phyloP scores from a whole-genome alignment of 1,284 basidiomycete species.

The Abortiporus biennis region DNA sequence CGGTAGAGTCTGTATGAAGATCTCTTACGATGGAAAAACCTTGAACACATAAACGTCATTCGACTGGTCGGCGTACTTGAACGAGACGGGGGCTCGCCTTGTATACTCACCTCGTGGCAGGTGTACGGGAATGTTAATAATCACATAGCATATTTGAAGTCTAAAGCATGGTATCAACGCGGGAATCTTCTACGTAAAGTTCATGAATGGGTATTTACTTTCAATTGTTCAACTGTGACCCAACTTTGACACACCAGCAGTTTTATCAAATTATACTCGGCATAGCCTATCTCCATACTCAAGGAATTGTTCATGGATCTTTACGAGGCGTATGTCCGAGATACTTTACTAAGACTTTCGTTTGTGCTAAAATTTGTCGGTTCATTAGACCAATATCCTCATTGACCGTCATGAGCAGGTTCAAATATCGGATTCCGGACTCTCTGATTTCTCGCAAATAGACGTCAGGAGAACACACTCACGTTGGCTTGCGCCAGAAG shows the following conservation, averaged over 20 bases:
- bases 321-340: slow-evolving; percentile 7
- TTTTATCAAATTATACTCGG: slow-evolving; percentile 5
- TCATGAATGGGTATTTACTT: no score
- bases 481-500: slow-evolving; percentile 5
- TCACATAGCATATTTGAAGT: no score
- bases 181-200: no score
- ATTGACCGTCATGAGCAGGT: slow-evolving; percentile 3
- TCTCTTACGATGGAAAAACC: no score
- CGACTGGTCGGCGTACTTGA: no score
- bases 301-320: slow-evolving; percentile 8
- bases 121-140: no score
- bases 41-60: no score
- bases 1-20: no score
- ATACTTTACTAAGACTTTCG: background rate
- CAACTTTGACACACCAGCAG: slow-evolving; percentile 3
- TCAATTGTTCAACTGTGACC: no score
- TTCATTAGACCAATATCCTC: slow-evolving; percentile 7
- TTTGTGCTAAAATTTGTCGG: background rate
- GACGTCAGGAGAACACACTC: background rate
- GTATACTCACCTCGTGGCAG: no score
- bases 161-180: no score
- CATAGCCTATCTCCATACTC: slow-evolving; percentile 7
- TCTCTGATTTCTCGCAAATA: slow-evolving; percentile 2
- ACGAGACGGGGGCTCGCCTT: no score
- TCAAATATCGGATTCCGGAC: slow-evolving; percentile 2